Evolutionary conservation across 2,329 filamentous ascomycete species (phyloP).

Genomic region (Ascochyta rabiei): DNA sequence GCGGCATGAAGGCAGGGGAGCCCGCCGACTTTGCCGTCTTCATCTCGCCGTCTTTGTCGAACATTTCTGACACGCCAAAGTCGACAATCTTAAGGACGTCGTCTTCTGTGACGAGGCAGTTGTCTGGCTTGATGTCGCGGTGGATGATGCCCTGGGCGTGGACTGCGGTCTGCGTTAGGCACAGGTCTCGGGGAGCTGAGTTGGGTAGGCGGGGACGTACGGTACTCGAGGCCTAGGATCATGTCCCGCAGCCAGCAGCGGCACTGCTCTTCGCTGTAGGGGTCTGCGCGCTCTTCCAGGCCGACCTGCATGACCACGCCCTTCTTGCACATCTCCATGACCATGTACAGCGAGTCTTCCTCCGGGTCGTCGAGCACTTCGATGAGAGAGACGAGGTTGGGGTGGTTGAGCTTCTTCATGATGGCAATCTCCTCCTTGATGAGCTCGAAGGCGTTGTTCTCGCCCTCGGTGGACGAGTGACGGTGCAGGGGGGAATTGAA

Average conservation of each 20-base stretch:
- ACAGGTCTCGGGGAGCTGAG: background rate
- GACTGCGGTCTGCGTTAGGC: conserved; percentile 58
- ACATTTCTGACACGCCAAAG: conserved; percentile 99
- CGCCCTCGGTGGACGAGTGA: conserved; percentile 61
- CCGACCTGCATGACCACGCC: conserved; percentile 97
- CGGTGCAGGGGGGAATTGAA: conserved; percentile 70
- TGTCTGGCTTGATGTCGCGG: conserved; percentile 97
- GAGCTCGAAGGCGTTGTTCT: conserved; percentile 77
- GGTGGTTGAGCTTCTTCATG: conserved; percentile 98
- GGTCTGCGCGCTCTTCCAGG: conserved; percentile 79
- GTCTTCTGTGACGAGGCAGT: conserved; percentile 85
- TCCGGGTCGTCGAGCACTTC: conserved; percentile 96
- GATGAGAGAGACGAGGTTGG: conserved; percentile 88
- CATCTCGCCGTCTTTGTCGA: conserved; percentile 87
- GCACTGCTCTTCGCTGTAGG: conserved; percentile 82
- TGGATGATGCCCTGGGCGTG: conserved; percentile 95
- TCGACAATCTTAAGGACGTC: conserved; percentile 97
- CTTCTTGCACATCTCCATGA: conserved; percentile 98
- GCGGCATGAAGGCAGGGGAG: conserved; percentile 91
- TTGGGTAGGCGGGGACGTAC: conserved; percentile 56
- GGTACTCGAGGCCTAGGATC: conserved; percentile 91
- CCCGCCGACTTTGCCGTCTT: conserved; percentile 90
- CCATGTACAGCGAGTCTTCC: conserved; percentile 97
- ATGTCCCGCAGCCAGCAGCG: conserved; percentile 94
- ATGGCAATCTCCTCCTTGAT: conserved; percentile 97